A percentile compares a stretch with the other conserved stretches of the same genome.
phyloP scores from a whole-genome alignment of 257 asterid genomes.

The Solanum raphanifolium region DNA sequence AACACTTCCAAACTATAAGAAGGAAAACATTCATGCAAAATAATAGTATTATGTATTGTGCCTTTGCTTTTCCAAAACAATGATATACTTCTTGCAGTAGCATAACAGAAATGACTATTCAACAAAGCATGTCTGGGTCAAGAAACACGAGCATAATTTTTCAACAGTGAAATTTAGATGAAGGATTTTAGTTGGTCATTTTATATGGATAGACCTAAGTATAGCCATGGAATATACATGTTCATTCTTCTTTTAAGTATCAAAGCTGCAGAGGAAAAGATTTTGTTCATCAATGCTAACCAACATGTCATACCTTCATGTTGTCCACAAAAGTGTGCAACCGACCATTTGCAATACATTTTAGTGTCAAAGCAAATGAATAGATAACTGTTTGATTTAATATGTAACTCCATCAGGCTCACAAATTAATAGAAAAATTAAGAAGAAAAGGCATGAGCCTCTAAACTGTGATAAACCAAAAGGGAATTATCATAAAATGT shows the following conservation, averaged over 20 bases:
- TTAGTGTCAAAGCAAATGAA: slow-evolving; percentile 7
- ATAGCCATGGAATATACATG: slow-evolving; percentile 38
- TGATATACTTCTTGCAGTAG: neutral
- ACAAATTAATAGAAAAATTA: neutral
- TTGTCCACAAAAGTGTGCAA: slow-evolving; percentile 93
- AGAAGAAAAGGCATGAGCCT: neutral
- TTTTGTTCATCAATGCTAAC: slow-evolving; percentile 81
- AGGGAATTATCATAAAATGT: neutral
- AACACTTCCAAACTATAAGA: neutral
- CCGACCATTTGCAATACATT: slow-evolving; percentile 16
- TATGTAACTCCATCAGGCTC: neutral
- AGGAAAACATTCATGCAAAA: neutral
- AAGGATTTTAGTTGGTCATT: neutral
- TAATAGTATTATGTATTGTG: neutral
- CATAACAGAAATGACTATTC: neutral
- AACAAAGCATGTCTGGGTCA: neutral
- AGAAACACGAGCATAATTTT: neutral
- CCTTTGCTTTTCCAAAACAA: neutral
- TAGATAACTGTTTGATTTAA: neutral
- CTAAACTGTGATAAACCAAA: neutral
- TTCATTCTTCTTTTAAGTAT: slow-evolving; percentile 77
- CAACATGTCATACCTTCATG: slow-evolving; percentile 90
- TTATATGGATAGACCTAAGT: neutral
- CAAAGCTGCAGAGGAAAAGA: slow-evolving; percentile 75
- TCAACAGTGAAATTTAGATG: neutral